phyloP scores from a whole-genome alignment of 441 rosid genomes.

The Arabidopsis lyrata region DNA sequence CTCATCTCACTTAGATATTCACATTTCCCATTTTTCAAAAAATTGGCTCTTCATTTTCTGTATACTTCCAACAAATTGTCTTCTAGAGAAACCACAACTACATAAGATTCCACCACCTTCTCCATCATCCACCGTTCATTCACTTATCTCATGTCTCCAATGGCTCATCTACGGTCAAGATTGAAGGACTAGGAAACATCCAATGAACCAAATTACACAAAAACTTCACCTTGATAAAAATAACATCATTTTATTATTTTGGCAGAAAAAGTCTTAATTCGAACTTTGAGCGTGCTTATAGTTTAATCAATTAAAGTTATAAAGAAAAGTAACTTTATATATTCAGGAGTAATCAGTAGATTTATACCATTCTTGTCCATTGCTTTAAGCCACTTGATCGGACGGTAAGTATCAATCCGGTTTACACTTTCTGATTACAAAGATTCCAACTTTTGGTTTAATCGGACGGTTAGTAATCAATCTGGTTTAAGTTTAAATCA shows the following conservation, averaged over 20 bases:
- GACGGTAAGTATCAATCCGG: neutral
- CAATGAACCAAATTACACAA: constrained; percentile 3
- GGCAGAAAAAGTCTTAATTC: constrained; percentile 29
- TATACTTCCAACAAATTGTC: constrained; percentile 25
- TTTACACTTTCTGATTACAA: constrained; percentile 14
- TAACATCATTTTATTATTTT: constrained; percentile 24
- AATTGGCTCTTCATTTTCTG: constrained; percentile 15
- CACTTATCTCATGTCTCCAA: constrained; percentile 5
- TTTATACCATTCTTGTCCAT: constrained; percentile 42
- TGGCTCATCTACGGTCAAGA: constrained; percentile 25
- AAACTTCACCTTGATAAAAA: neutral
- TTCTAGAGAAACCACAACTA: constrained; percentile 21
- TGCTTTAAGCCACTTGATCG: constrained; percentile 24
- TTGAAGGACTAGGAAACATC: constrained; percentile 30
- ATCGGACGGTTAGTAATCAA: constrained; percentile 36
- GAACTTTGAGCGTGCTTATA: constrained; percentile 58
- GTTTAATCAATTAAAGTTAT: constrained; percentile 35
- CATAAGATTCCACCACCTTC: neutral
- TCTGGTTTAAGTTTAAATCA: constrained; percentile 34
- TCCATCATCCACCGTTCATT: constrained; percentile 34
- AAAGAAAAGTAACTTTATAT: constrained; percentile 44
- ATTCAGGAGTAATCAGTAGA: constrained; percentile 42
- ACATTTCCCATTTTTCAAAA: constrained; percentile 26
- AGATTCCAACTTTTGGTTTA: constrained; percentile 21
- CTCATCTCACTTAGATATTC: constrained; percentile 25